Percentiles rank a stretch among this genome's conserved stretches.
These are phyloP conservation scores for Diphasiastrum complanatum DNA, from an alignment of 83 land plant genomes.

Conservation along the genomic window DNA sequence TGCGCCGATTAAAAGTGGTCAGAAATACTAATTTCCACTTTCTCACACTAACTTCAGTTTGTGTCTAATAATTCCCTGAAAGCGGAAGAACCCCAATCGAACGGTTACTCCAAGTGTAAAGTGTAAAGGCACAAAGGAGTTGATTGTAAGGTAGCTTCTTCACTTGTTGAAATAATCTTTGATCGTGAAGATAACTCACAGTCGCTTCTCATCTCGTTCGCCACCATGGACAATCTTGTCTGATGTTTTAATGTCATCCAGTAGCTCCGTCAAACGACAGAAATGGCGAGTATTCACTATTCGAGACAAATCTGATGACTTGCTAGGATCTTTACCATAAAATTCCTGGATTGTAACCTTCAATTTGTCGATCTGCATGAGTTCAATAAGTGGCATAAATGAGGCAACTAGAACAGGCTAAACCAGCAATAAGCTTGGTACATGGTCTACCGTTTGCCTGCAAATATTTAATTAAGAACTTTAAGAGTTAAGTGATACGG, in stretches of 20 bases:
- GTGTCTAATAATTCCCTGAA: too few relatives aligned
- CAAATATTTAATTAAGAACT: too few relatives aligned
- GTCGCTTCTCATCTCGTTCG: constrained; percentile 40
- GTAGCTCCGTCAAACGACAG: constrained; percentile 41
- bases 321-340: constrained; percentile 60
- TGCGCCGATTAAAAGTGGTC: too few relatives aligned
- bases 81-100: too few relatives aligned
- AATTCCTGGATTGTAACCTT: constrained; percentile 43
- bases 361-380: constrained; percentile 48
- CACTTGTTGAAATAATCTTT: too few relatives aligned
- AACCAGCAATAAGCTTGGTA: too few relatives aligned
- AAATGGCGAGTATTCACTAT: constrained; percentile 66
- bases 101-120: too few relatives aligned
- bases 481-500: too few relatives aligned
- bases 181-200: constrained; percentile 39
- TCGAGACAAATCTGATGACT: constrained; percentile 59
- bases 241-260: constrained; percentile 65
- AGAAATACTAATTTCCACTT: too few relatives aligned
- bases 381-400: background rate
- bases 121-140: too few relatives aligned
- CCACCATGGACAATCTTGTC: constrained; percentile 75
- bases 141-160: too few relatives aligned
- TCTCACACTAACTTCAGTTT: too few relatives aligned
- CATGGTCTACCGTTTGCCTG: background rate
- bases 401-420: background rate